These are phyloP conservation scores for Teunomyces atbi DNA, from an alignment of 805 yeast genomes.

Conservation along the genomic window DNA sequence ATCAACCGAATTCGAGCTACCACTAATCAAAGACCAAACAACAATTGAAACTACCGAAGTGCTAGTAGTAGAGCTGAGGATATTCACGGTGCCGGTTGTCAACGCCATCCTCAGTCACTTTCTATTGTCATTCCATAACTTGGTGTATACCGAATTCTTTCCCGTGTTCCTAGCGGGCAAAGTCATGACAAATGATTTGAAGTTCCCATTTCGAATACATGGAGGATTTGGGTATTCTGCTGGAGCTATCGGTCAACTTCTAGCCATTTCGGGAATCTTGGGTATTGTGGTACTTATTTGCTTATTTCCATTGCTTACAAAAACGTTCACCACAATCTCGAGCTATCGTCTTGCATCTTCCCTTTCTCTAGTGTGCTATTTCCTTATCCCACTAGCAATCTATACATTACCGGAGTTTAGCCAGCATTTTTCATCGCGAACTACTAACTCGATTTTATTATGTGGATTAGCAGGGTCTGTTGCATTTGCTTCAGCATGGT, in stretches of 20 bases:
- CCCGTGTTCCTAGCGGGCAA: slow-evolving; percentile 52
- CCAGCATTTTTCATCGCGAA: slow-evolving; percentile 19
- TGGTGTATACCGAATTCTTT: slow-evolving; percentile 52
- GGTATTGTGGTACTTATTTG: slow-evolving; percentile 52
- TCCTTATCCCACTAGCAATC: slow-evolving; percentile 46
- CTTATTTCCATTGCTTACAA: slow-evolving; percentile 51
- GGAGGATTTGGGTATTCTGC: slow-evolving; percentile 56
- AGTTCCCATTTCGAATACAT: slow-evolving; percentile 46
- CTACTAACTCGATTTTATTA: slow-evolving; percentile 17
- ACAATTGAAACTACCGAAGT: not conserved
- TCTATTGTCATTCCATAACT: slow-evolving; percentile 43
- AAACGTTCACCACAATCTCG: slow-evolving; percentile 43
- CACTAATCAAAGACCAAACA: not conserved
- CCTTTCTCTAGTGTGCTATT: slow-evolving; percentile 45
- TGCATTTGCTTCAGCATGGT: slow-evolving; percentile 43
- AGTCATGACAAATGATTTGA: slow-evolving; percentile 22
- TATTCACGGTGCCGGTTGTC: slow-evolving; percentile 28
- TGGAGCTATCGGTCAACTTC: slow-evolving; percentile 46
- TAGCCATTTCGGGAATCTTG: slow-evolving; percentile 53
- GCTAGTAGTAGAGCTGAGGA: slow-evolving; percentile 7
- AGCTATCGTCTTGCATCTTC: slow-evolving; percentile 42
- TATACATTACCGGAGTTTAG: slow-evolving; percentile 39
- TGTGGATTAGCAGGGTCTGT: slow-evolving; percentile 25
- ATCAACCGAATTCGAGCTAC: not conserved
- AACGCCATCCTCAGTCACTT: slow-evolving; percentile 37